Conservation (phyloP, 495 filamentous ascomycete species). For the Pseudomonodictys pantanalensis region DNA sequence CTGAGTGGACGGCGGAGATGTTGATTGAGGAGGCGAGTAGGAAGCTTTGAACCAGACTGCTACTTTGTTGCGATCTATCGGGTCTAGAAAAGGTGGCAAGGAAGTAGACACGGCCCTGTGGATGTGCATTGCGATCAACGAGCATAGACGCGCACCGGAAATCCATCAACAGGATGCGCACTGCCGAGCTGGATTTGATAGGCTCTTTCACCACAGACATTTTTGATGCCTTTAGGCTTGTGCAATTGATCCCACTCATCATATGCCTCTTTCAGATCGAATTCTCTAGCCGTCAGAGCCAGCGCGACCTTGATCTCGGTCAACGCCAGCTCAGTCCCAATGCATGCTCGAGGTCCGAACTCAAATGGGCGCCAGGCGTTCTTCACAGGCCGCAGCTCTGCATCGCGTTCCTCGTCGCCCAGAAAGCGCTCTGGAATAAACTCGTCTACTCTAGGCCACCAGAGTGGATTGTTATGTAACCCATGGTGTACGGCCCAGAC, state of each 20-base stretch:
- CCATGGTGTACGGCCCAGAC: not conserved
- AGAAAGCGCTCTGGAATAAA: not conserved
- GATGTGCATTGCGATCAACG: too few relatives aligned
- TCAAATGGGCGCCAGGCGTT: not conserved
- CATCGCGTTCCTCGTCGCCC: slow-evolving; percentile 6
- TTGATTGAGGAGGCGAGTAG: slow-evolving; percentile 10
- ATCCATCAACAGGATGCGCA: slow-evolving; percentile 24
- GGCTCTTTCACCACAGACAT: slow-evolving; percentile 36
- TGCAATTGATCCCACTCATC: slow-evolving; percentile 43
- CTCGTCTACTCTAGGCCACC: not conserved
- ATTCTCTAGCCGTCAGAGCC: slow-evolving; percentile 45
- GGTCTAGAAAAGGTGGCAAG: too few relatives aligned
- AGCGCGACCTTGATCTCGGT: slow-evolving; percentile 40
- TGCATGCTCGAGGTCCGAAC: slow-evolving; percentile 50
- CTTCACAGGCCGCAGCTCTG: slow-evolving; percentile 42
- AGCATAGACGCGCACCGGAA: slow-evolving; percentile 4
- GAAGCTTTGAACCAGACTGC: too few relatives aligned
- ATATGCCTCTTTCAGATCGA: slow-evolving; percentile 49
- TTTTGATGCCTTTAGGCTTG: slow-evolving; percentile 14
- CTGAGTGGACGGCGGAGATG: slow-evolving; percentile 15
- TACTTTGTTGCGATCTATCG: too few relatives aligned
- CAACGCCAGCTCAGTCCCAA: slow-evolving; percentile 48
- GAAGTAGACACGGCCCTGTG: too few relatives aligned
- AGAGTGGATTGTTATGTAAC: slow-evolving; percentile 1
- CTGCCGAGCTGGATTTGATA: slow-evolving; percentile 31